Conservation (phyloP, 2,329 filamentous ascomycete species). For the Helotiales sp. region DNA sequence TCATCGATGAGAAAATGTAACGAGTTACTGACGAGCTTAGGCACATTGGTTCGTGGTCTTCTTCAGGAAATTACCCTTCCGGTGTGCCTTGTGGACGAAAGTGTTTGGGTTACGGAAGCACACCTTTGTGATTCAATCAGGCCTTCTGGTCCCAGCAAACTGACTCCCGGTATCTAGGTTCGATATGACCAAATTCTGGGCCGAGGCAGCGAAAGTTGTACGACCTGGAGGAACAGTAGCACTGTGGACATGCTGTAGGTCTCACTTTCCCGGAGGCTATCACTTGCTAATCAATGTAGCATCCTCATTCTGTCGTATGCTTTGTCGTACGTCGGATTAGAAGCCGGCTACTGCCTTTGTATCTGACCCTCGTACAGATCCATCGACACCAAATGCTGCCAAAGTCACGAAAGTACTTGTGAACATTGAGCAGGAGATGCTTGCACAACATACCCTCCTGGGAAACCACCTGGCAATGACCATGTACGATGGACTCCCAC, state of each 20-base stretch:
- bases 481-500: constrained; percentile 47
- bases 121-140: not conserved
- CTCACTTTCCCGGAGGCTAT: not conserved
- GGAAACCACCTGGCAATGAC: constrained; percentile 47
- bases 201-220: constrained; percentile 49
- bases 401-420: constrained; percentile 46
- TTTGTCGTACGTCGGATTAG: constrained; percentile 18
- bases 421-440: constrained; percentile 44
- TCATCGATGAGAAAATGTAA: not conserved
- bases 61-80: not conserved
- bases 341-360: not conserved
- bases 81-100: no score
- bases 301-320: constrained; percentile 30
- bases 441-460: constrained; percentile 46
- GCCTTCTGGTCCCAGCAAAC: no score
- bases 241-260: constrained; percentile 47
- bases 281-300: constrained; percentile 17
- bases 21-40: constrained; percentile 22
- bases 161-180: constrained; percentile 33
- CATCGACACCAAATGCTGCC: constrained; percentile 45
- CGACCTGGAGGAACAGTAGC: constrained; percentile 55
- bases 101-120: not conserved
- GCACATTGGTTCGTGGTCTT: constrained; percentile 51
- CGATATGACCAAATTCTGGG: constrained; percentile 53
- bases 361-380: constrained; percentile 34